These are phyloP conservation scores for Iris pallida DNA, from an alignment of 116 monocot genomes.

Conservation along the genomic window DNA sequence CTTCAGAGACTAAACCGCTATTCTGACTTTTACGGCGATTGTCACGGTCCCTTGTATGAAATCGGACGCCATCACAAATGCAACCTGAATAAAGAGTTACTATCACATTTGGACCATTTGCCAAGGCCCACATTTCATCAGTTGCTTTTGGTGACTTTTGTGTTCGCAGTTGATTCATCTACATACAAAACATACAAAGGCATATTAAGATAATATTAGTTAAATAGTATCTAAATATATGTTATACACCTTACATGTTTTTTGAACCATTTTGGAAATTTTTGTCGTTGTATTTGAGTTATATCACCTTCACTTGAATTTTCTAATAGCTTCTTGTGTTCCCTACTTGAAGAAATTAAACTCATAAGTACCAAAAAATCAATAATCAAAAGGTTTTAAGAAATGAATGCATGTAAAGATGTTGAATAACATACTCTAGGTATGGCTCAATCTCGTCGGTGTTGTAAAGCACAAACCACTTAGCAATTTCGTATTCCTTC, in stretches of 20 bases:
- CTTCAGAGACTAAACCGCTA: too few species aligned
- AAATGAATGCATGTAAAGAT: neutral
- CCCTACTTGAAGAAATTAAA: neutral
- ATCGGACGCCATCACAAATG: neutral
- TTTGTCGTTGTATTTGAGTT: neutral
- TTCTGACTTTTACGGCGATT: too few species aligned
- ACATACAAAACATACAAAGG: neutral
- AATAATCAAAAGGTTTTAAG: neutral
- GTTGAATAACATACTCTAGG: too few species aligned
- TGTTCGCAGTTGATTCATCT: neutral
- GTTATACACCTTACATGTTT: too few species aligned
- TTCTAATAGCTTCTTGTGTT: neutral
- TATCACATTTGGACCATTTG: neutral
- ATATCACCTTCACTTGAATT: neutral
- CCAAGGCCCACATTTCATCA: neutral
- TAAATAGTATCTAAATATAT: too few species aligned
- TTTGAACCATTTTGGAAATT: too few species aligned
- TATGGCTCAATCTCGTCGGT: too few species aligned
- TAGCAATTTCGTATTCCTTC: too few species aligned
- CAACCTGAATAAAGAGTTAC: neutral
- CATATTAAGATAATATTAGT: too few species aligned
- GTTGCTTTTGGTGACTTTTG: neutral
- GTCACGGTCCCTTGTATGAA: too few species aligned
- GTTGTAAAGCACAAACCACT: too few species aligned
- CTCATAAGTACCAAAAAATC: neutral